Evolutionary conservation across 305 asterid species (phyloP), one percentile per base, ranked within the genome.

Genomic region (Fraxinus sp.): DNA sequence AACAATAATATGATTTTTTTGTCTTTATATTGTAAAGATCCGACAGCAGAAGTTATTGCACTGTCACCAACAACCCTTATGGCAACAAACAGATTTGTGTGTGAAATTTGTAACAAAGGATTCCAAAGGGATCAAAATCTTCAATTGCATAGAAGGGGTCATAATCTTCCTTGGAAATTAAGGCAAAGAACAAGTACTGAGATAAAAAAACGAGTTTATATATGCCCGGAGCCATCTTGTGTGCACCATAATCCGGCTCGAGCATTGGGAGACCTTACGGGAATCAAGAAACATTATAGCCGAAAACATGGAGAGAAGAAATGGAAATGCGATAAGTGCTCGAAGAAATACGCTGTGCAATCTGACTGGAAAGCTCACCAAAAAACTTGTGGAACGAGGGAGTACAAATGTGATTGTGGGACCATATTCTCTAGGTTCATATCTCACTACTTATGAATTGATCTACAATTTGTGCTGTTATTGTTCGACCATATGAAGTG

Each of bases 311-410:
- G 98, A 0, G 98, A 95, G 91, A 95, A 95, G 88, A 95, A 95
- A 78, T 92, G 97, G 95, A 92, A 95, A 81, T 95, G 98, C 76
- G 97, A 92, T 22, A 92, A 91, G 66, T 94, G 98, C 74, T 89
- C 96, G 0, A 94, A 93, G 83, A 92, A 89, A 66, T 95, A 95
- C 46, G 98, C 98, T 0, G 98, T 95, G 36, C 98, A 93, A 41
- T 95, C 98, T 2, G 98, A 95, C 32, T 93, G 98, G 98, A 95
- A 93, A 83, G 98, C 98, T 33, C 98, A 95, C 55, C 95, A 92
- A 16, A 95, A 95, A 90, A 95, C 98, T 76, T 95, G 98, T 77
- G 98, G 98, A 6, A 93, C 98, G 0, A 82, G 97, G 74, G 97
- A 93, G 13, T 91, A 95, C 52, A 91, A 91, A 79, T 95, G 98